Conservation (phyloP, 1,139 yeast genomes). For the Hyphopichia khmerensis region DNA sequence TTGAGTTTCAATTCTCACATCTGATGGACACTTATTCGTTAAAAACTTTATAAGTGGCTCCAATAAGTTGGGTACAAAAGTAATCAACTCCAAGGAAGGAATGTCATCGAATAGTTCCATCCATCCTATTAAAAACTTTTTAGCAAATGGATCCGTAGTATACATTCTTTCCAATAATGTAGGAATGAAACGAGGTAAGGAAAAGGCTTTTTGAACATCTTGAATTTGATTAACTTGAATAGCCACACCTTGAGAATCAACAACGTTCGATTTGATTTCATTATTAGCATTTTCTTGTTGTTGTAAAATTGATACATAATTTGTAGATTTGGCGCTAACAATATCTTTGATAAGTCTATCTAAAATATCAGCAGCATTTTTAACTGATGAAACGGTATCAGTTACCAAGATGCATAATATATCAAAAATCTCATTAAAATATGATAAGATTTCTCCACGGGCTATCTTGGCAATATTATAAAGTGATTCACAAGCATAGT, state of each 20-base stretch:
- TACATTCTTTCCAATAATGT: slow-evolving; percentile 86
- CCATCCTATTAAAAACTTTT: slow-evolving; percentile 93
- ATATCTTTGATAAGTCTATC: slow-evolving; percentile 92
- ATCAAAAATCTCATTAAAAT: slow-evolving; percentile 93
- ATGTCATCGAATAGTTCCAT: slow-evolving; percentile 85
- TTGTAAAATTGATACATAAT: slow-evolving; percentile 79
- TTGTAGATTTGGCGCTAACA: slow-evolving; percentile 92
- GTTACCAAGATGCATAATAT: slow-evolving; percentile 88
- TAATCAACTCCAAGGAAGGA: slow-evolving; percentile 84
- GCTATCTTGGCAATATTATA: slow-evolving; percentile 97
- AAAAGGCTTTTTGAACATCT: slow-evolving; percentile 74
- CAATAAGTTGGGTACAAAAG: slow-evolving; percentile 84
- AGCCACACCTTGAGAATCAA: slow-evolving; percentile 52
- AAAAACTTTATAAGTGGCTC: slow-evolving; percentile 82
- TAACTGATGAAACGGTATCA: slow-evolving; percentile 87
- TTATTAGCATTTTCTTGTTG: slow-evolving; percentile 36
- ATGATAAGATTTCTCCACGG: slow-evolving; percentile 86
- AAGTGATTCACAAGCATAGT: slow-evolving; percentile 94
- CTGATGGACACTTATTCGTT: slow-evolving; percentile 76
- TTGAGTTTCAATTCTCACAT: slow-evolving; percentile 84
- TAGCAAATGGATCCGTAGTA: slow-evolving; percentile 88
- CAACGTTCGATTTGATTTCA: slow-evolving; percentile 43
- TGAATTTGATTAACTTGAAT: slow-evolving; percentile 62
- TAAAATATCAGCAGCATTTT: slow-evolving; percentile 92
- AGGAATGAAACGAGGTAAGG: slow-evolving; percentile 86